Evolutionary conservation across 2,329 filamentous ascomycete genomes (phyloP).

Genomic region (Mariannaea sp.): DNA sequence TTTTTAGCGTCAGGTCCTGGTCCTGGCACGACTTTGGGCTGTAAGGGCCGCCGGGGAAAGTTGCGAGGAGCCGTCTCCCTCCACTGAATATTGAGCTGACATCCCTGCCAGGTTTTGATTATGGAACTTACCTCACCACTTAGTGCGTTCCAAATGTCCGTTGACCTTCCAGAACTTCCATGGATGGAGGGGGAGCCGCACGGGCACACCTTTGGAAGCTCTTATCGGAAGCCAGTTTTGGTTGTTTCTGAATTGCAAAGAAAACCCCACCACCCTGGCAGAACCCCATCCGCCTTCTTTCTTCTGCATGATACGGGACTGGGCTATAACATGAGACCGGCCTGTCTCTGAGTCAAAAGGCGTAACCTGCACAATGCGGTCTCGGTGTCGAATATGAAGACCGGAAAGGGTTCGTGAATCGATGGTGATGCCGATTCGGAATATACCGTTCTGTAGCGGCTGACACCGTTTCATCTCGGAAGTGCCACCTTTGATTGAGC

Average conservation of each 20-base stretch:
- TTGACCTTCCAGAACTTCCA: slow-evolving; percentile 39
- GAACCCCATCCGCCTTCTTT: slow-evolving; percentile 13
- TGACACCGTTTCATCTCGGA: slow-evolving; percentile 34
- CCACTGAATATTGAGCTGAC: slow-evolving; percentile 37
- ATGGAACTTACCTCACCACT: slow-evolving; percentile 37
- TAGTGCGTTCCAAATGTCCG: slow-evolving; percentile 38
- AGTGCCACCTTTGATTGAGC: slow-evolving; percentile 20
- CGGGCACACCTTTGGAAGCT: slow-evolving; percentile 30
- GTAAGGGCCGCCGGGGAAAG: slow-evolving; percentile 16
- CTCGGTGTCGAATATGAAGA: slow-evolving; percentile 6
- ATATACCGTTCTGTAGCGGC: slow-evolving; percentile 21
- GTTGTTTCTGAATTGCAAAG: slow-evolving; percentile 9
- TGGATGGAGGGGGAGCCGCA: slow-evolving; percentile 35
- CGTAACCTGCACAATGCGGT: slow-evolving; percentile 17
- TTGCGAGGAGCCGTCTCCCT: slow-evolving; percentile 24
- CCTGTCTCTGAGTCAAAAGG: slow-evolving; percentile 8
- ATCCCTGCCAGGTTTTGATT: slow-evolving; percentile 31
- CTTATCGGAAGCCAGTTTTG: slow-evolving; percentile 25
- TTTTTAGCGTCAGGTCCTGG: slow-evolving; percentile 23
- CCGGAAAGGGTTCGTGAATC: slow-evolving; percentile 10
- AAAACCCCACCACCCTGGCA: too few relatives aligned
- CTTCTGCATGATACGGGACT: slow-evolving; percentile 18
- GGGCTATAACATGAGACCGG: slow-evolving; percentile 24
- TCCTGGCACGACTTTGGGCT: slow-evolving; percentile 27
- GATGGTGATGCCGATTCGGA: slow-evolving; percentile 16